Evolutionary conservation across 2,329 filamentous ascomycete species (phyloP), one percentile per base, ranked within the genome.

Genomic region (Fulvia fulva): DNA sequence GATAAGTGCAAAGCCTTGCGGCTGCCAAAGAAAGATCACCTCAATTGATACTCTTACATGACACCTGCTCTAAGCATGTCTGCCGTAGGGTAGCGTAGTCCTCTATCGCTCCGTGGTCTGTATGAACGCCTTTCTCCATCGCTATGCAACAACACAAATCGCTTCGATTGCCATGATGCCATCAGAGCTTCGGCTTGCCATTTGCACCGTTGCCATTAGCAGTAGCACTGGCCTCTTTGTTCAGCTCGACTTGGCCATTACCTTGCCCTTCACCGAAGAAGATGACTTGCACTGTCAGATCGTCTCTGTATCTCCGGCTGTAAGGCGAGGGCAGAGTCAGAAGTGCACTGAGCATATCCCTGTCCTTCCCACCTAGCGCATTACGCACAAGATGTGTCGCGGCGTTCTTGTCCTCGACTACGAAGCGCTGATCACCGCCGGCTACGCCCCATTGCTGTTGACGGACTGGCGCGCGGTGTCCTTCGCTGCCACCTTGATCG

Each of bases 361-460:
- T 86, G 69, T 99, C 92, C 72, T 89, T 91, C 11, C 94, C 94
- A 55, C 94, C 94, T 28, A 99, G 84, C 0, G 94, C 94, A 70
- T 99, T 99, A 63, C 94, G 86, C 50, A 97, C 89, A 50, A 99
- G 83, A 77, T 99, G 94, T 1, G 94, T 99, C 0, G 94, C 94
- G 7, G 89, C 94, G 66, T 99, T 99, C 78, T 92, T 91, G 73
- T 99, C 95, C 77, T 95, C 87, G 11, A 96, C 89, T 1, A 95
- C 86, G 68, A 97, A 99, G n/a, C 94, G 83, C 67, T 88, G 86
- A 67, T 87, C 86, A 45, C 86, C 83, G 5, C 84, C 83, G 45
- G 87, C 86, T 28, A 96, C 86, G 50, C 92, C 91, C 89, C 94
- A 99, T 72, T 99, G 94, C 67, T 87, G 83, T 69, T 96, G 83